Evolutionary conservation across 78 protist species (phyloP).

Genomic region (Dictyostelium capitatum): DNA sequence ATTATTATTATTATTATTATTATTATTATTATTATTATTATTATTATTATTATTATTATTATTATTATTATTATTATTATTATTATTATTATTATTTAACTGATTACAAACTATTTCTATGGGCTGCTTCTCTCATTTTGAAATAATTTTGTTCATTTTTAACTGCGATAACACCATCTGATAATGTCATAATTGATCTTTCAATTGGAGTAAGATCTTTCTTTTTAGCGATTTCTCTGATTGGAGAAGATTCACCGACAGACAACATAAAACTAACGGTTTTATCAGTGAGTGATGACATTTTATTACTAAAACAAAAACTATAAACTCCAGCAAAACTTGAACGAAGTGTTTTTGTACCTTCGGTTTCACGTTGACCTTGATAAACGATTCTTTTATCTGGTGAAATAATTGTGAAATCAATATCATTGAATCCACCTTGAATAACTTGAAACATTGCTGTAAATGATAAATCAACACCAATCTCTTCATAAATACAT

Average conservation of each 20-base stretch:
- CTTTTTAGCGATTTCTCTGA: slow-evolving; percentile 53
- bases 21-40: too few species aligned
- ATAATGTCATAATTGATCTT: slow-evolving; percentile 56
- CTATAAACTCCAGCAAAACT: slow-evolving; percentile 87
- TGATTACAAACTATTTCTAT: slow-evolving; percentile 83
- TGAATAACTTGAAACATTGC: slow-evolving; percentile 86
- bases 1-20: neutral
- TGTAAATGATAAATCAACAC: slow-evolving; percentile 44
- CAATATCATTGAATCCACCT: slow-evolving; percentile 95
- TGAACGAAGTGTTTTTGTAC: slow-evolving; percentile 68
- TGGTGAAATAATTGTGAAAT: slow-evolving; percentile 68
- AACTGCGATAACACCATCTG: slow-evolving; percentile 87
- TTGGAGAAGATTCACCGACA: slow-evolving; percentile 71
- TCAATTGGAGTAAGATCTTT: slow-evolving; percentile 68
- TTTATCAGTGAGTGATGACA: slow-evolving; percentile 93
- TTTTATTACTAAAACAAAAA: slow-evolving; percentile 94
- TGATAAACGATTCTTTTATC: slow-evolving; percentile 64
- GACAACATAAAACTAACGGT: slow-evolving; percentile 78
- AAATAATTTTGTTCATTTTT: slow-evolving; percentile 90
- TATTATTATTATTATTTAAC: neutral
- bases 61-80: neutral
- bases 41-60: neutral
- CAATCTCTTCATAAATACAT: slow-evolving; percentile 90
- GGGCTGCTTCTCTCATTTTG: slow-evolving; percentile 89
- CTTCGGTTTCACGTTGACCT: slow-evolving; percentile 86